Conservation (phyloP, 129 eudicot species). For the Dittrichia graveolens region DNA sequence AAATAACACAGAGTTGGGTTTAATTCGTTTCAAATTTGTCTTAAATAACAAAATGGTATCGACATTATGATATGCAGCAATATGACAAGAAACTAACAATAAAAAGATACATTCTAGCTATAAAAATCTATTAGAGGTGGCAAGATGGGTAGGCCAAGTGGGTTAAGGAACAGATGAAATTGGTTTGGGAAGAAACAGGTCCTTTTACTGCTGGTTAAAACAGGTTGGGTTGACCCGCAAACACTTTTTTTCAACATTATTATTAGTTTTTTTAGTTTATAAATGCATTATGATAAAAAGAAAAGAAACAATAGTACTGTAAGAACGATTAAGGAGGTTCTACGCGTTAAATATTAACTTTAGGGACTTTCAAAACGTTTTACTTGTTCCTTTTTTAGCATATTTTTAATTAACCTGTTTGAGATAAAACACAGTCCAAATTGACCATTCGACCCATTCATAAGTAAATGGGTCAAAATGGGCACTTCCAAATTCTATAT, state of each 20-base stretch:
- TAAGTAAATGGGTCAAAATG: background rate
- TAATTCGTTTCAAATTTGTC: background rate
- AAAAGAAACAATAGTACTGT: background rate
- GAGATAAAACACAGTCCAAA: constrained; percentile 12
- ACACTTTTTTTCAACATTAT: background rate
- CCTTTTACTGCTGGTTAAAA: background rate
- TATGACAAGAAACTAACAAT: background rate
- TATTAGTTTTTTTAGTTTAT: background rate
- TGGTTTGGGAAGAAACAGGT: background rate
- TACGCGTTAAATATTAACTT: background rate
- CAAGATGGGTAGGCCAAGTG: background rate
- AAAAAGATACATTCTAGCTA: background rate
- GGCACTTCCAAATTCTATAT: background rate
- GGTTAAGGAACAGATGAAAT: background rate
- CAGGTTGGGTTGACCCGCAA: background rate
- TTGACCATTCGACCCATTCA: background rate
- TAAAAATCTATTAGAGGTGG: background rate
- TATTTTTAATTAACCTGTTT: background rate
- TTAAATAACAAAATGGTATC: background rate
- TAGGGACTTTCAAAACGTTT: background rate
- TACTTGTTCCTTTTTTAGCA: background rate
- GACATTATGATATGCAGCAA: background rate
- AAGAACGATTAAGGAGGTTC: background rate
- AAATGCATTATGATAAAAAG: background rate
- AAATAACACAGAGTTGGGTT: constrained; percentile 27